A percentile compares a stretch with the other conserved stretches of the same genome.
Conservation (phyloP, 257 asterid genomes). For the Scutellaria galericulata region DNA sequence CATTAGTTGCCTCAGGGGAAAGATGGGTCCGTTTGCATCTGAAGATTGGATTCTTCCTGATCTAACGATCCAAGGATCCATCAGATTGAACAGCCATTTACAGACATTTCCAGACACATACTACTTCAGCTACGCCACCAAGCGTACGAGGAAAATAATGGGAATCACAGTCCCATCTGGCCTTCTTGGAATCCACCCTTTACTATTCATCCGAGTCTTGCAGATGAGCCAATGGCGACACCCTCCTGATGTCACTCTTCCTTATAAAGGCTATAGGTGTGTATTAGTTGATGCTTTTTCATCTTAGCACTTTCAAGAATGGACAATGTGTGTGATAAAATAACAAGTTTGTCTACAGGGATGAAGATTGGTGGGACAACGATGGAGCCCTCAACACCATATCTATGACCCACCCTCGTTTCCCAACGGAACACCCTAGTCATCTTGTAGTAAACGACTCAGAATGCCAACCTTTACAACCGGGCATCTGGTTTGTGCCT, state of each 20-base stretch:
- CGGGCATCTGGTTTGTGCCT: constrained; percentile 85
- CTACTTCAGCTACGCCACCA: constrained; percentile 97
- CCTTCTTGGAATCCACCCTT: constrained; percentile 77
- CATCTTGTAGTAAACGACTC: constrained; percentile 70
- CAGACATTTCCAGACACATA: constrained; percentile 77
- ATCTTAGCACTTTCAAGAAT: constrained; percentile 3
- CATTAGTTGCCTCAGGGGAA: constrained; percentile 72
- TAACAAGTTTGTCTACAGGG: constrained; percentile 49
- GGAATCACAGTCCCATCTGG: constrained; percentile 85
- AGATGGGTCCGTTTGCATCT: constrained; percentile 83
- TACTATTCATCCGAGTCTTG: constrained; percentile 78
- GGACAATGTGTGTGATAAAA: neutral
- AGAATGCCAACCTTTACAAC: constrained; percentile 83
- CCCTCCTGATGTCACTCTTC: constrained; percentile 77
- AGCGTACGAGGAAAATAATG: constrained; percentile 68
- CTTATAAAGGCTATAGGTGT: constrained; percentile 90
- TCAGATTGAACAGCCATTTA: constrained; percentile 64
- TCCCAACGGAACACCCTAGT: constrained; percentile 85
- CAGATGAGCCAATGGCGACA: constrained; percentile 91
- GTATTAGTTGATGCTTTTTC: constrained; percentile 21
- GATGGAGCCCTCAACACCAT: constrained; percentile 98
- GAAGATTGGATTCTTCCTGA: constrained; percentile 99
- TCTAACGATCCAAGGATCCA: constrained; percentile 84
- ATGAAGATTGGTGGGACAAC: constrained; percentile 99
- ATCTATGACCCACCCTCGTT: constrained; percentile 98